These are phyloP conservation scores for Chrysoporthe deuterocubensis DNA, from an alignment of 2,329 filamentous ascomycete species.

Conservation along the genomic window DNA sequence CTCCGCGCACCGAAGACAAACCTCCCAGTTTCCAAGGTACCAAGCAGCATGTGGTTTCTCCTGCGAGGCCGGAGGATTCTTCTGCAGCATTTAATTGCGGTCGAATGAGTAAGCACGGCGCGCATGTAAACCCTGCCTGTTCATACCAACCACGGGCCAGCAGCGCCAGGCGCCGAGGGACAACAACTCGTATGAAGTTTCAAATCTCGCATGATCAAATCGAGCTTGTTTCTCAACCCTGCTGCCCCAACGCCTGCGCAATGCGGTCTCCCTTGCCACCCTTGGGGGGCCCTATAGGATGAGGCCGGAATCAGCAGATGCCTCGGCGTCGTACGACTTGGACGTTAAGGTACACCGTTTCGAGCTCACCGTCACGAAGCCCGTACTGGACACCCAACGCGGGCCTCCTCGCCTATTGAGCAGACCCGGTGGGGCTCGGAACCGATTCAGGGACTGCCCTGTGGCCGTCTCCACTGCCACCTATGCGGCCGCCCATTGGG, in stretches of 20 bases:
- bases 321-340: not conserved
- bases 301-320: not conserved
- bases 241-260: not conserved
- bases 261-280: not conserved
- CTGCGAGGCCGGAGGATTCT: slow-evolving; percentile 7
- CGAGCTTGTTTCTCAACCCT: slow-evolving; percentile 6
- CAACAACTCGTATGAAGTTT: slow-evolving; percentile 9
- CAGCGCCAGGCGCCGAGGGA: not conserved
- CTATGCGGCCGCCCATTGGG: not conserved
- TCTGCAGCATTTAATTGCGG: slow-evolving; percentile 17
- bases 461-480: not conserved
- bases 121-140: slow-evolving; percentile 9
- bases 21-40: not conserved
- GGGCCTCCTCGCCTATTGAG: not conserved
- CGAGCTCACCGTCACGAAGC: not conserved
- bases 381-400: not conserved
- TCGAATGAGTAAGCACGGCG: slow-evolving; percentile 3
- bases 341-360: not conserved
- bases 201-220: slow-evolving; percentile 18
- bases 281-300: not conserved
- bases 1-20: not conserved
- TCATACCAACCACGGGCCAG: slow-evolving; percentile 2
- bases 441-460: slow-evolving; percentile 2
- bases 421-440: not conserved
- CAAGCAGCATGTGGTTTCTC: not conserved